Conservation (phyloP, 176 grass and related monocot species). For the Carex parvula region DNA sequence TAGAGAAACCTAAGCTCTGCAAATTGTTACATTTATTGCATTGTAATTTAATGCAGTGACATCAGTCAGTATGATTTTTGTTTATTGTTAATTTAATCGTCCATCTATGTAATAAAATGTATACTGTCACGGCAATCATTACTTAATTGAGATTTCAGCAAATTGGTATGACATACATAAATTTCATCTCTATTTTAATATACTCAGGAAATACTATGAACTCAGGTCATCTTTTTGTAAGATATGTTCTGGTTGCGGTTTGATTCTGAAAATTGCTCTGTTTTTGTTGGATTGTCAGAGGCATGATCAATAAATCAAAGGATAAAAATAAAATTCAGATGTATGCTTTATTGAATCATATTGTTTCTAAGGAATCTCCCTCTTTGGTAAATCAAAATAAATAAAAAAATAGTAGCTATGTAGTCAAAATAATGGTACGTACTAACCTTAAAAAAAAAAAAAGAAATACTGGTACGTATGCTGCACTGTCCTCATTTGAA, state of each 20-base stretch:
- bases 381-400: background rate
- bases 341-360: background rate
- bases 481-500: background rate
- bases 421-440: background rate
- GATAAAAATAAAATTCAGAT: background rate
- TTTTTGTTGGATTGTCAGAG: background rate
- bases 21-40: background rate
- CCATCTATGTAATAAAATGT: background rate
- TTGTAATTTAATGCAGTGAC: background rate
- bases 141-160: constrained; percentile 5
- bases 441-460: no score
- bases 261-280: background rate
- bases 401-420: background rate
- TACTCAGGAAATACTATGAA: background rate
- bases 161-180: background rate
- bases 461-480: background rate
- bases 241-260: background rate
- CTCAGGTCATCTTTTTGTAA: background rate
- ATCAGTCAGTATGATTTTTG: background rate
- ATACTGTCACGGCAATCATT: background rate
- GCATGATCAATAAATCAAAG: background rate
- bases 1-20: background rate
- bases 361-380: background rate
- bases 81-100: background rate
- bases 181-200: background rate